Conservation (phyloP, 225 moss, liverwort and hornwort species). For the Marchantia paleacea region DNA sequence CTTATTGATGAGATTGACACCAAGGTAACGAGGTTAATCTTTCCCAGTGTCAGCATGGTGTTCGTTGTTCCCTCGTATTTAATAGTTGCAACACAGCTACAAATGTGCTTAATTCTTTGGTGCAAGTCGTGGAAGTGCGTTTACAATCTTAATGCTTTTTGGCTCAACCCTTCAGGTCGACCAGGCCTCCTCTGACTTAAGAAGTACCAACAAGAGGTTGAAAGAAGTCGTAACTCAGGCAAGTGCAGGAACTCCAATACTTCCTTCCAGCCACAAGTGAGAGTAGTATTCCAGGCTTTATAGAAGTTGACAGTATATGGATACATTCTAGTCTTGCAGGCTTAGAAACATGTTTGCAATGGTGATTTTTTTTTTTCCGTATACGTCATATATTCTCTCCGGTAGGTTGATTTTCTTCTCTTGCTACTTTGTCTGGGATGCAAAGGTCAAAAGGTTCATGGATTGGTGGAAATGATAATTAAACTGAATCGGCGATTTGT, state of each 20-base stretch:
- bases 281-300: no score
- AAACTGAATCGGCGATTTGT: not conserved
- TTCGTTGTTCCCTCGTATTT: not conserved
- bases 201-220: slow-evolving; percentile 59
- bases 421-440: not conserved
- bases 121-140: no score
- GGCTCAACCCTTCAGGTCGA: slow-evolving; percentile 43
- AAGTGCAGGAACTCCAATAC: not conserved
- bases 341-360: no score
- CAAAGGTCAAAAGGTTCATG: not conserved
- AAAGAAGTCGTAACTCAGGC: slow-evolving; percentile 70
- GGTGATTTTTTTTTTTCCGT: no score
- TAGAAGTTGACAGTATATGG: no score
- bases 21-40: slow-evolving; percentile 42
- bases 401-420: not conserved
- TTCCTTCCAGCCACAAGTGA: no score
- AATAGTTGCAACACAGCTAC: no score
- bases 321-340: no score
- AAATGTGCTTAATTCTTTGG: no score
- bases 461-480: no score
- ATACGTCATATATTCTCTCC: no score
- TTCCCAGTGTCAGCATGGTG: not conserved
- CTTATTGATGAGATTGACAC: slow-evolving; percentile 71
- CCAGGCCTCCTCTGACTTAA: slow-evolving; percentile 58
- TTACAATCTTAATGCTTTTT: no score